Percentiles rank a stretch among this genome's conserved stretches.
phyloP scores from a whole-genome alignment of 2,329 filamentous ascomycete genomes.

The Aspergillus candidus region DNA sequence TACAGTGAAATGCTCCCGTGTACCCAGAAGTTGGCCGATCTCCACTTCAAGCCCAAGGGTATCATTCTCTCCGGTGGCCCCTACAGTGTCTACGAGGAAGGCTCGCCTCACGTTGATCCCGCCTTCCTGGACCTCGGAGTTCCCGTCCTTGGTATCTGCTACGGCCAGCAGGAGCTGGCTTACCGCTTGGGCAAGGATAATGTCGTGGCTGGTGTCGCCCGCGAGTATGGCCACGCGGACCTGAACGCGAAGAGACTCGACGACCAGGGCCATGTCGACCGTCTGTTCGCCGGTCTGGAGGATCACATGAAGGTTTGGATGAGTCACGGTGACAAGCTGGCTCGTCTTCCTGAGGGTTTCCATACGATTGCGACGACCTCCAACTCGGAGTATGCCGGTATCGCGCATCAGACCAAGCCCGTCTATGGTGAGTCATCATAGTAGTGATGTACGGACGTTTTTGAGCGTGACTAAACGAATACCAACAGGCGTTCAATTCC shows the following conservation, averaged over 20 bases:
- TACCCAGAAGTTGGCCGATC: conserved; percentile 70
- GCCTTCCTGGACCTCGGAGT: conserved; percentile 71
- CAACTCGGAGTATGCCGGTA: conserved; percentile 75
- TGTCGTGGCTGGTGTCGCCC: conserved; percentile 60
- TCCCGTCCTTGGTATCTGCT: conserved; percentile 57
- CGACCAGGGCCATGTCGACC: conserved; percentile 58
- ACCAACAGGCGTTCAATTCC: conserved; percentile 65
- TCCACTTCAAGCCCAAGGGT: conserved; percentile 74
- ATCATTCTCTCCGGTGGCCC: conserved; percentile 52
- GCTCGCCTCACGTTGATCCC: conserved; percentile 72
- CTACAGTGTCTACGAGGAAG: conserved; percentile 75
- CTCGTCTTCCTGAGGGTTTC: conserved; percentile 66
- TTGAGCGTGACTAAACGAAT: conserved; percentile 18
- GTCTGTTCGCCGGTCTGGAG: conserved; percentile 70
- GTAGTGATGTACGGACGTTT: neutral
- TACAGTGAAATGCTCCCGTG: conserved; percentile 87
- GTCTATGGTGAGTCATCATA: conserved; percentile 52
- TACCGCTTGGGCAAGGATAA: conserved; percentile 60
- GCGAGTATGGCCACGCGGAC: conserved; percentile 67
- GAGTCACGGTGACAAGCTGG: conserved; percentile 85
- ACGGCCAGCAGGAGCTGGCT: conserved; percentile 64
- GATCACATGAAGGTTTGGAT: conserved; percentile 71
- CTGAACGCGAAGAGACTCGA: conserved; percentile 55
- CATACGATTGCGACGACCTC: conserved; percentile 65
- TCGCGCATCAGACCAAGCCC: conserved; percentile 50